These are phyloP conservation scores for Capsicum pubescens DNA, from an alignment of 257 asterid species.

Conservation along the genomic window DNA sequence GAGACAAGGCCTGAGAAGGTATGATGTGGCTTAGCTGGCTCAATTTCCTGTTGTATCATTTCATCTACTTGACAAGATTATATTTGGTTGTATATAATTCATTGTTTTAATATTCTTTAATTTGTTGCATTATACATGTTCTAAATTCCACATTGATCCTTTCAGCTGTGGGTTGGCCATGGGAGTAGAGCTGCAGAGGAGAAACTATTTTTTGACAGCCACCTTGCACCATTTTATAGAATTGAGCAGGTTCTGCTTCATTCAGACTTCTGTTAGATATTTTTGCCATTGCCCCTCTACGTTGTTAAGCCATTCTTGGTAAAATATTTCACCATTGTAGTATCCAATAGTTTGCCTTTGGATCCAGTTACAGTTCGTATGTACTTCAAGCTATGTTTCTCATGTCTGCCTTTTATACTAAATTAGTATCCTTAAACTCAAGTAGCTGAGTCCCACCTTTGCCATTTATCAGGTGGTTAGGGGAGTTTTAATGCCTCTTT, in stretches of 20 bases:
- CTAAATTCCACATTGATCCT: slow-evolving; percentile 24
- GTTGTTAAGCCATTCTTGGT: slow-evolving; percentile 14
- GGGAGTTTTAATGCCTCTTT: neutral
- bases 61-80: slow-evolving; percentile 1
- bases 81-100: slow-evolving; percentile 3
- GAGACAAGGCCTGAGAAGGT: slow-evolving; percentile 99
- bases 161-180: slow-evolving; percentile 98
- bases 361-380: slow-evolving; percentile 23
- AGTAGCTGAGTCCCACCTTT: slow-evolving; percentile 8
- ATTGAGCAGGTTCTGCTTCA: slow-evolving; percentile 80
- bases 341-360: neutral
- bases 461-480: slow-evolving; percentile 15
- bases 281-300: slow-evolving; percentile 11
- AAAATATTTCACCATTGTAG: neutral
- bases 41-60: neutral
- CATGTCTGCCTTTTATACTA: neutral
- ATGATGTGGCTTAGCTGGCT: neutral
- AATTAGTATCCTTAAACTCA: neutral
- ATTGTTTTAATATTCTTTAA: slow-evolving; percentile 1
- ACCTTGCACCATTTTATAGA: slow-evolving; percentile 95
- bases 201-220: slow-evolving; percentile 86
- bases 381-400: slow-evolving; percentile 16
- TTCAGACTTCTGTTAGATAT: neutral
- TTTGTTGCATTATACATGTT: slow-evolving; percentile 27
- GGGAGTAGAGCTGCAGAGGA: slow-evolving; percentile 99